A percentile compares a stretch with the other conserved stretches of the same genome.
Conservation (phyloP, 2,329 filamentous ascomycete genomes). For the Aspergillaceae sp. region DNA sequence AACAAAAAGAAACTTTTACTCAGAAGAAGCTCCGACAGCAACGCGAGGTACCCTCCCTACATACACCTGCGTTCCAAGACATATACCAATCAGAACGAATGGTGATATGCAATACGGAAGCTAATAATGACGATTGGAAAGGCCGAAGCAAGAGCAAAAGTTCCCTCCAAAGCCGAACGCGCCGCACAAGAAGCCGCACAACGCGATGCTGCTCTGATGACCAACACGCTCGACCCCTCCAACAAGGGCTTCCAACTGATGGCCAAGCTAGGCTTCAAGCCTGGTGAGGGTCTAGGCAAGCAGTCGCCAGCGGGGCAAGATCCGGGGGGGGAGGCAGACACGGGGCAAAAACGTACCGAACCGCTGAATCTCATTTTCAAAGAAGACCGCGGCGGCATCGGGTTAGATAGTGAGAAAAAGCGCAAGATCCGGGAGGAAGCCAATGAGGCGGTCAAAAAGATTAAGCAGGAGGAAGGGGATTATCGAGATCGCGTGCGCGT, state of each 20-base stretch:
- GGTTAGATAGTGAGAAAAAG: slow-evolving; percentile 75
- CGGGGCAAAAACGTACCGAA: slow-evolving; percentile 44
- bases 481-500: slow-evolving; percentile 63
- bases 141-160: slow-evolving; percentile 57
- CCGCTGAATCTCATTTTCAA: slow-evolving; percentile 71
- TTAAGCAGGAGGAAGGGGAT: slow-evolving; percentile 58
- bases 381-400: slow-evolving; percentile 73
- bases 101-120: no score
- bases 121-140: slow-evolving; percentile 22
- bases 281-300: slow-evolving; percentile 65
- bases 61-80: not conserved
- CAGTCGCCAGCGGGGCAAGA: slow-evolving; percentile 29
- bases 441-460: slow-evolving; percentile 50
- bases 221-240: slow-evolving; percentile 60
- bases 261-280: slow-evolving; percentile 85
- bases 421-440: slow-evolving; percentile 60
- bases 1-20: slow-evolving; percentile 53
- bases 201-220: slow-evolving; percentile 67
- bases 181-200: slow-evolving; percentile 63
- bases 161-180: slow-evolving; percentile 71
- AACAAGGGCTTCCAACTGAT: slow-evolving; percentile 95
- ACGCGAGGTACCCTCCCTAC: slow-evolving; percentile 34
- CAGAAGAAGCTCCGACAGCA: slow-evolving; percentile 50
- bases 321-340: slow-evolving; percentile 5
- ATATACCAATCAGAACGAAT: not conserved